Percentiles rank a stretch among this genome's conserved stretches.
Evolutionary conservation across 225 moss, liverwort and hornwort genomes (phyloP).

Genomic region (Climacium dendroides): DNA sequence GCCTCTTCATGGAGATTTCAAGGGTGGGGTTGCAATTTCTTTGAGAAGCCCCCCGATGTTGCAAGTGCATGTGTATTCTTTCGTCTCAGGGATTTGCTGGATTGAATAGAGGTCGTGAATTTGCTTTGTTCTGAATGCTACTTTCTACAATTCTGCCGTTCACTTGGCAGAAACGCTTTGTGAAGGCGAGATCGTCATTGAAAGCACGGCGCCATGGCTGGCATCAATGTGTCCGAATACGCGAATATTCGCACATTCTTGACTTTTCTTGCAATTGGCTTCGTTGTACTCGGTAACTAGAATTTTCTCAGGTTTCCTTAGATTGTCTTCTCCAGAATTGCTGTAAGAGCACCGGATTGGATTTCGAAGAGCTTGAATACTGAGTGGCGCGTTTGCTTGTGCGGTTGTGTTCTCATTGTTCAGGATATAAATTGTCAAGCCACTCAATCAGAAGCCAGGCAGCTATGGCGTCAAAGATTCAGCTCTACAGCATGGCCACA

Average conservation of each 20-base stretch:
- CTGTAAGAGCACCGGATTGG: too few species aligned
- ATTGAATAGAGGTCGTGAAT: not conserved
- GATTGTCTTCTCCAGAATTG: not conserved
- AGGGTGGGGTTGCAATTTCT: slow-evolving; percentile 6
- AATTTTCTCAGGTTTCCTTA: not conserved
- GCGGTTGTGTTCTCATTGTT: not conserved
- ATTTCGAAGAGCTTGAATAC: not conserved
- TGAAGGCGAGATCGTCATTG: not conserved
- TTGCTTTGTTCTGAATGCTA: not conserved
- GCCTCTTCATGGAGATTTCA: not conserved
- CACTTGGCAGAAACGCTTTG: not conserved
- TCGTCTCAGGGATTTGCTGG: not conserved
- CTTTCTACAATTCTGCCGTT: not conserved
- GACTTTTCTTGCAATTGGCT: not conserved
- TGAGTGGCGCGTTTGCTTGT: not conserved
- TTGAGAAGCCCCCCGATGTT: not conserved
- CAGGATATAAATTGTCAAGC: slow-evolving; percentile 4
- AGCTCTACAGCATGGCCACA: slow-evolving; percentile 68
- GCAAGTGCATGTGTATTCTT: not conserved
- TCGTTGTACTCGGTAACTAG: not conserved
- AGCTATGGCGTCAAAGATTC: slow-evolving; percentile 66
- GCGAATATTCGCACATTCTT: not conserved
- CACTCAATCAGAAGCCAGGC: not conserved
- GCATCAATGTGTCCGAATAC: not conserved
- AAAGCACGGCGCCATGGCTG: not conserved